Evolutionary conservation across 495 filamentous ascomycete species (phyloP).

Genomic region (Hypoxylon intermedium): DNA sequence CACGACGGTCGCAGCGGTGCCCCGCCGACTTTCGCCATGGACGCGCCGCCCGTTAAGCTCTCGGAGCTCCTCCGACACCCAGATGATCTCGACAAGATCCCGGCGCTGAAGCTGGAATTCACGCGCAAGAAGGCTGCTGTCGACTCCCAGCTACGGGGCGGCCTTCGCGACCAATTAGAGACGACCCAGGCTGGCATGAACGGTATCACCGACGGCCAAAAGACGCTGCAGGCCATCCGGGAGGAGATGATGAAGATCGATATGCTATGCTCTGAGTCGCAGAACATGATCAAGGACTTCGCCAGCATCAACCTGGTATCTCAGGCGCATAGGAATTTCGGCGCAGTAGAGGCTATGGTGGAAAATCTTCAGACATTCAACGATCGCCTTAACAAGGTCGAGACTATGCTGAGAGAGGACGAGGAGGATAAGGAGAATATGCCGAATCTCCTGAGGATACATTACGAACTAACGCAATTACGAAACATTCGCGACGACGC

Average conservation of each 20-base stretch:
- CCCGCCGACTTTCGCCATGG: conserved; percentile 50
- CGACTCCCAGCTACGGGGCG: conserved; percentile 85
- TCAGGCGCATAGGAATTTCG: conserved; percentile 92
- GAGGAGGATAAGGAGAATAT: conserved; percentile 85
- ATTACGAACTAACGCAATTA: conserved; percentile 89
- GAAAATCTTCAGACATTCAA: conserved; percentile 85
- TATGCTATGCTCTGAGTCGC: conserved; percentile 92
- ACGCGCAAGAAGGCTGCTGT: conserved; percentile 89
- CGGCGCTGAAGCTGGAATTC: conserved; percentile 88
- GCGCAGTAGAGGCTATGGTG: conserved; percentile 90
- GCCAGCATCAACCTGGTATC: conserved; percentile 94
- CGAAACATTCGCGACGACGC: conserved; percentile 94
- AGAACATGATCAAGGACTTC: conserved; percentile 96
- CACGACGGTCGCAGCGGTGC: conserved; percentile 37
- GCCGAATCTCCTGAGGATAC: conserved; percentile 85
- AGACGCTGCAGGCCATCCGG: conserved; percentile 85
- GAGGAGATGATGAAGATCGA: conserved; percentile 99
- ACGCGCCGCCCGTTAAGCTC: conserved; percentile 69
- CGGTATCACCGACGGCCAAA: conserved; percentile 83
- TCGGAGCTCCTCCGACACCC: conserved; percentile 74
- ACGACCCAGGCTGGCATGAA: conserved; percentile 91
- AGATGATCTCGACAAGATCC: conserved; percentile 95
- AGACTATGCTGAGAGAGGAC: conserved; percentile 78
- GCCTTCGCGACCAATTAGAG: conserved; percentile 87
- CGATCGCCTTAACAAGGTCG: conserved; percentile 73